A percentile compares a stretch with the other conserved stretches of the same genome.
Conservation (phyloP, 805 yeast species). For the Nematodospora valgi region DNA sequence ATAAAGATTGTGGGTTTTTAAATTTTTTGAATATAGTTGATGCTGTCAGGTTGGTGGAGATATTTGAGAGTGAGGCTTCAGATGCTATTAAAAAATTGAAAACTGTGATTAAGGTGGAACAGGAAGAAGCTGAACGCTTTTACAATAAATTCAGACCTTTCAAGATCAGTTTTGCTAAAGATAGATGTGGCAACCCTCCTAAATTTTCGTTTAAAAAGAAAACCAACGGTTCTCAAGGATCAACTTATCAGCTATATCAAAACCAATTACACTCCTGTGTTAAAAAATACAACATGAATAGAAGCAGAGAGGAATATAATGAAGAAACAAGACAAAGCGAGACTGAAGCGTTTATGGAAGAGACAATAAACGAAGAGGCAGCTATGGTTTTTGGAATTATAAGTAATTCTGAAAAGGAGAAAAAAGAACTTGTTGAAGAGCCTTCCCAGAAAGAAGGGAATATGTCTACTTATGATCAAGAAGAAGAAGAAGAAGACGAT, state of each 20-base stretch:
- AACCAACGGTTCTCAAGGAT: slow-evolving; percentile 12
- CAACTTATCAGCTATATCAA: slow-evolving; percentile 12
- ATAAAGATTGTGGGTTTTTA: slow-evolving; percentile 70
- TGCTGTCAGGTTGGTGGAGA: slow-evolving; percentile 63
- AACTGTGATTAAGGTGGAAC: slow-evolving; percentile 45
- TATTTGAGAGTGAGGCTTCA: slow-evolving; percentile 36
- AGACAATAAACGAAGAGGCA: slow-evolving; percentile 36
- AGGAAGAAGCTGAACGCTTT: slow-evolving; percentile 31
- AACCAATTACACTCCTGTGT: slow-evolving; percentile 12
- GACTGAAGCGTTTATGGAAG: slow-evolving; percentile 9
- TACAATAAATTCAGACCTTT: slow-evolving; percentile 48
- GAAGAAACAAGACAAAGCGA: slow-evolving; percentile 11
- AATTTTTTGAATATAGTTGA: slow-evolving; percentile 62
- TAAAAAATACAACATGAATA: slow-evolving; percentile 5
- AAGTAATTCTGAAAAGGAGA: slow-evolving; percentile 15
- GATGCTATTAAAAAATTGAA: slow-evolving; percentile 55
- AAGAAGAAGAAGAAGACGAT: slow-evolving; percentile 10
- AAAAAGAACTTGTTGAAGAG: slow-evolving; percentile 8
- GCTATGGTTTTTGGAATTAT: slow-evolving; percentile 45
- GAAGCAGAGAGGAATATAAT: slow-evolving; percentile 8
- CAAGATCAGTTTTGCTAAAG: slow-evolving; percentile 69
- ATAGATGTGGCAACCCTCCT: slow-evolving; percentile 76
- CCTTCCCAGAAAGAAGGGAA: slow-evolving; percentile 1
- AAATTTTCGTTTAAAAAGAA: slow-evolving; percentile 47
- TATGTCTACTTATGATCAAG: slow-evolving; percentile 8